Evolutionary conservation across 2,329 filamentous ascomycete species (phyloP).

Genomic region (Ascocoryne sarcoides): DNA sequence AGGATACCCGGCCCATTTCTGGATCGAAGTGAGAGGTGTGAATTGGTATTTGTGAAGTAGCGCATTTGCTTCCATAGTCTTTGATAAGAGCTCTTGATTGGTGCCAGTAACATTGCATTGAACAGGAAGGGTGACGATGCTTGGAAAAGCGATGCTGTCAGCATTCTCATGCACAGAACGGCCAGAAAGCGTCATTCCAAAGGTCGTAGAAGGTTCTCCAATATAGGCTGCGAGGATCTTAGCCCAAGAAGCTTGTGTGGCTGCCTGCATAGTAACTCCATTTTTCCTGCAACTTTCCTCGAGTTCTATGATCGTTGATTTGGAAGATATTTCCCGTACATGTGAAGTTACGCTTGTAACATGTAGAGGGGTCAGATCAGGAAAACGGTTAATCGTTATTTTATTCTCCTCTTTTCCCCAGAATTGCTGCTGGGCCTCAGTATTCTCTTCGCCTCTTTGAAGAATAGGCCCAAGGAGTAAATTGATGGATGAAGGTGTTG

Average conservation of each 20-base stretch:
- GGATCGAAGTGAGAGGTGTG: slow-evolving; percentile 61
- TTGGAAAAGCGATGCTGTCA: slow-evolving; percentile 59
- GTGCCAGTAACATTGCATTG: slow-evolving; percentile 45
- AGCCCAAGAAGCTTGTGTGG: slow-evolving; percentile 71
- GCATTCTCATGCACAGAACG: slow-evolving; percentile 51
- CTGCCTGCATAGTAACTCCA: slow-evolving; percentile 67
- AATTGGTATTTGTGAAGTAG: slow-evolving; percentile 61
- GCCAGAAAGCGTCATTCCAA: slow-evolving; percentile 75
- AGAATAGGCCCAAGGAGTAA: slow-evolving; percentile 38
- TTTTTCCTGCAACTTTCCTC: slow-evolving; percentile 45
- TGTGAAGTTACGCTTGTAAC: slow-evolving; percentile 28
- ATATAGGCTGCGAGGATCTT: slow-evolving; percentile 66
- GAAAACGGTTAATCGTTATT: slow-evolving; percentile 61
- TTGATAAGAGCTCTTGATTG: slow-evolving; percentile 47
- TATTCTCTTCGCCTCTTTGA: slow-evolving; percentile 24
- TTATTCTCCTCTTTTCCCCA: slow-evolving; percentile 51
- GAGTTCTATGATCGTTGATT: slow-evolving; percentile 37
- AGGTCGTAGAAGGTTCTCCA: slow-evolving; percentile 65
- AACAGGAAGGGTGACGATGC: slow-evolving; percentile 73
- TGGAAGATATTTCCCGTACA: slow-evolving; percentile 32
- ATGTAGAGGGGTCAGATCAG: slow-evolving; percentile 59
- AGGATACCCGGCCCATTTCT: slow-evolving; percentile 59
- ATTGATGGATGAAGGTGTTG: slow-evolving; percentile 30
- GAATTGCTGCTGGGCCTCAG: slow-evolving; percentile 38
- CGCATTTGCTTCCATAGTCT: slow-evolving; percentile 58